A percentile compares a stretch with the other conserved stretches of the same genome.
These are phyloP conservation scores for Sanghuangporus weigelae DNA, from an alignment of 1,284 basidiomycete species.

Conservation along the genomic window DNA sequence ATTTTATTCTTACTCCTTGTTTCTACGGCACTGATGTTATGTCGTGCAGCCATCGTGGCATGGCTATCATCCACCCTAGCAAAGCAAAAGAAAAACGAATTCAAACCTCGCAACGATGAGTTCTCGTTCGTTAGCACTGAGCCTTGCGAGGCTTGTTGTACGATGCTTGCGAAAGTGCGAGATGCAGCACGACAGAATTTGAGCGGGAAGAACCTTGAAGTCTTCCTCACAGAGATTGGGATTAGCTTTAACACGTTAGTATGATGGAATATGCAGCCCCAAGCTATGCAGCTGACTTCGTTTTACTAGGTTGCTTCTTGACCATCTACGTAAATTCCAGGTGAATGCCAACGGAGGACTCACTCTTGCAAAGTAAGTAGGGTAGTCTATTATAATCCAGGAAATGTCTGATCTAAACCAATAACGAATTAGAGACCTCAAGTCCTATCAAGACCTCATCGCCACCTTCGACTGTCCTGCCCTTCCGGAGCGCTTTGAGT, in stretches of 20 bases:
- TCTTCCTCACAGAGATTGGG: slow-evolving; percentile 91
- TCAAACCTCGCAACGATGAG: slow-evolving; percentile 95
- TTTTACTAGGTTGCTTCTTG: slow-evolving; percentile 71
- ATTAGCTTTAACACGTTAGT: slow-evolving; percentile 80
- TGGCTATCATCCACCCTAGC: slow-evolving; percentile 73
- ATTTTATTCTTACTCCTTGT: neutral
- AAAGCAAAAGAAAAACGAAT: slow-evolving; percentile 96
- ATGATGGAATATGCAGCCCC: neutral
- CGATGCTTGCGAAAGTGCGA: slow-evolving; percentile 76
- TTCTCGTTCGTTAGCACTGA: slow-evolving; percentile 96
- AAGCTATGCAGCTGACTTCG: slow-evolving; percentile 1
- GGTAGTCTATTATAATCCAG: slow-evolving; percentile 1
- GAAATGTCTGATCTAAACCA: neutral
- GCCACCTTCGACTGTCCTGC: slow-evolving; percentile 76
- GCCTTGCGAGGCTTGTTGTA: slow-evolving; percentile 87
- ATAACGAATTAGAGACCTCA: slow-evolving; percentile 72
- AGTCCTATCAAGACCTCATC: slow-evolving; percentile 93
- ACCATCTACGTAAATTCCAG: slow-evolving; percentile 94
- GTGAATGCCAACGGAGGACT: slow-evolving; percentile 95
- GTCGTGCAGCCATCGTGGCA: slow-evolving; percentile 51
- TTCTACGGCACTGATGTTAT: neutral
- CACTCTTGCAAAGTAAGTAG: slow-evolving; percentile 90
- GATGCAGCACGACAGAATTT: slow-evolving; percentile 70
- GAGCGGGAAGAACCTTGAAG: slow-evolving; percentile 89
- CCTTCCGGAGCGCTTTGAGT: slow-evolving; percentile 94